A percentile compares a stretch with the other conserved stretches of the same genome.
phyloP scores from a whole-genome alignment of 2,329 filamentous ascomycete genomes.

The Sphaceloma murrayae region DNA sequence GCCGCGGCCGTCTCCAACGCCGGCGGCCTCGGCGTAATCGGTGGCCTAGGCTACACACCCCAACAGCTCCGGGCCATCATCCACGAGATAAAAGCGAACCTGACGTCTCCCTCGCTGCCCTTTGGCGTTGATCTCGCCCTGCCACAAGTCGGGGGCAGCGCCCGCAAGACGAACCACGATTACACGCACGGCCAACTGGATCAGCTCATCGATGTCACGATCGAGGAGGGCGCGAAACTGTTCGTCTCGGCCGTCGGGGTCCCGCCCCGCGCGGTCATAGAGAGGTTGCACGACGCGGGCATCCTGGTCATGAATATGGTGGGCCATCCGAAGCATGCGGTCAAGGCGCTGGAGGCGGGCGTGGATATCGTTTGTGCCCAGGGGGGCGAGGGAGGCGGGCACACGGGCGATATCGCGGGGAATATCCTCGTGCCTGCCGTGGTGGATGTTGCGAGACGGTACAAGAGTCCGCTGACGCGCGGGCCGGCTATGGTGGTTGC shows the following conservation, averaged over 20 bases:
- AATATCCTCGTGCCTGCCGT: slow-evolving; percentile 81
- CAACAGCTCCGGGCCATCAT: slow-evolving; percentile 69
- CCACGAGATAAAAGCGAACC: slow-evolving; percentile 69
- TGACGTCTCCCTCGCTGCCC: slow-evolving; percentile 57
- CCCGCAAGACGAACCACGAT: slow-evolving; percentile 88
- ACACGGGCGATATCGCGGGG: slow-evolving; percentile 80
- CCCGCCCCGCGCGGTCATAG: slow-evolving; percentile 63
- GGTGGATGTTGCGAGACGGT: slow-evolving; percentile 68
- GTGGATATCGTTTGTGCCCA: slow-evolving; percentile 89
- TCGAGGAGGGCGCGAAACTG: slow-evolving; percentile 70
- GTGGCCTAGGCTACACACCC: slow-evolving; percentile 60
- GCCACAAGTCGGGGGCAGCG: slow-evolving; percentile 74
- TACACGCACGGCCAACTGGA: slow-evolving; percentile 86
- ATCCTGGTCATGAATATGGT: slow-evolving; percentile 97
- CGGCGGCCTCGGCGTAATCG: slow-evolving; percentile 62
- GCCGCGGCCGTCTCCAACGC: slow-evolving; percentile 84
- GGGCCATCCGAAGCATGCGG: slow-evolving; percentile 80
- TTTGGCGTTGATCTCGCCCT: slow-evolving; percentile 90
- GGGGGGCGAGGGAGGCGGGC: slow-evolving; percentile 85
- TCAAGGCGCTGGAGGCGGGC: slow-evolving; percentile 75
- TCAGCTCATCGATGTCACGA: slow-evolving; percentile 76
- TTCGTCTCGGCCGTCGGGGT: slow-evolving; percentile 87
- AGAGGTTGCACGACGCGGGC: slow-evolving; percentile 65
- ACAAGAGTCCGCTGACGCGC: slow-evolving; percentile 62
- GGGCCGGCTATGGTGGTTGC: slow-evolving; percentile 70